Conservation (phyloP, 2,329 filamentous ascomycete genomes). For the Harringtonia lauricola region DNA sequence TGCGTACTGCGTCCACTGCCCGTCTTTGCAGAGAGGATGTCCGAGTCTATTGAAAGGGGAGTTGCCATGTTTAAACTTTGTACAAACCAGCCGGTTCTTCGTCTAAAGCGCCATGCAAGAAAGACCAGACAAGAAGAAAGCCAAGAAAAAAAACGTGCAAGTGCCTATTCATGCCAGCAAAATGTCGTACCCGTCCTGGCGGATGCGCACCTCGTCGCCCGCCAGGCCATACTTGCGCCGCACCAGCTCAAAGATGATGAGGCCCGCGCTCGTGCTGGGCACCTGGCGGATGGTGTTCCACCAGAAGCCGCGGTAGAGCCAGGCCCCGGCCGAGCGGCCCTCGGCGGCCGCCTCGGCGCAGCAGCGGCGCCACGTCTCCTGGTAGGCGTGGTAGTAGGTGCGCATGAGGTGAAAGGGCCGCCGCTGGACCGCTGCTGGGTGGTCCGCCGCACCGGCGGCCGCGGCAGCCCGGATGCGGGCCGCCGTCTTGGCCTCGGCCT, state of each 20-base stretch:
- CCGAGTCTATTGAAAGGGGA: no score
- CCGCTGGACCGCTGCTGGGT: constrained; percentile 10
- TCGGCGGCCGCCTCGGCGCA: constrained; percentile 42
- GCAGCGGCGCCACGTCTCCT: constrained; percentile 54
- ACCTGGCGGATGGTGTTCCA: constrained; percentile 63
- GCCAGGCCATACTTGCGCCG: constrained; percentile 59
- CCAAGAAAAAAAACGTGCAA: no score
- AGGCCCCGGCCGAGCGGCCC: constrained; percentile 44
- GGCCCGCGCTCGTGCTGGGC: constrained; percentile 63
- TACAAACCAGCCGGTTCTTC: no score
- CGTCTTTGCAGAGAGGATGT: no score
- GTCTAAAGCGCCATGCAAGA: no score
- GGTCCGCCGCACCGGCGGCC: constrained; percentile 15
- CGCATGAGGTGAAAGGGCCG: constrained; percentile 42
- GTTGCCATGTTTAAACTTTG: no score
- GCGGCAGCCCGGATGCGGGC: constrained; percentile 1
- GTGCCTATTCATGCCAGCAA: constrained; percentile 29
- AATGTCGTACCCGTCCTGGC: constrained; percentile 62
- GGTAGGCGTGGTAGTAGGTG: constrained; percentile 61
- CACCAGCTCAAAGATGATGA: constrained; percentile 71
- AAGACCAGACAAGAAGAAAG: no score
- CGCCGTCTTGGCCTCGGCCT: constrained; percentile 3
- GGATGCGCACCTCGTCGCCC: constrained; percentile 51
- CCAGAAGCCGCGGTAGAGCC: constrained; percentile 64
- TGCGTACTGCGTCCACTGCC: no score